Percentiles rank a stretch among this genome's conserved stretches.
Conservation (phyloP, 108 stramenopile species). For the Aurantiochytrium sp. region DNA sequence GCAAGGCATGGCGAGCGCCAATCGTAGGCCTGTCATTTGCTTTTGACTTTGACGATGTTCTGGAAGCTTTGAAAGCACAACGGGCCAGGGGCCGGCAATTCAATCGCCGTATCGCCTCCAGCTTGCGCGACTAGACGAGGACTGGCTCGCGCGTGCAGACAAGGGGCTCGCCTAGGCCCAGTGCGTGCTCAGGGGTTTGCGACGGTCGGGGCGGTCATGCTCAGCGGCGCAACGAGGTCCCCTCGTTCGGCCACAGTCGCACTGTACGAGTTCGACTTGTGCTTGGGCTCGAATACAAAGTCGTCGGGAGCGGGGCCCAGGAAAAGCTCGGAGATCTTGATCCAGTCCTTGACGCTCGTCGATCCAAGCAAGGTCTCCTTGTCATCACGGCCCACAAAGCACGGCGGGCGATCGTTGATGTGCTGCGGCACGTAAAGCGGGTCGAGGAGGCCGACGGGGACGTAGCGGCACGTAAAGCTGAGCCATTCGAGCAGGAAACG, state of each 20-base stretch:
- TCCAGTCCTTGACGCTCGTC: conserved; percentile 76
- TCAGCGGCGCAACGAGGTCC: background rate
- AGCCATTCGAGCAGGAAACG: conserved; percentile 96
- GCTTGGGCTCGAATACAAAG: conserved; percentile 87
- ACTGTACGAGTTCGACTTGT: conserved; percentile 73
- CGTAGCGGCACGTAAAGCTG: conserved; percentile 83
- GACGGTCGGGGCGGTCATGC: background rate
- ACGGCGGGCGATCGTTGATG: conserved; percentile 87
- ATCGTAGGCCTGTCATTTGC: too few relatives aligned
- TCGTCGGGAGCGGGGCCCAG: conserved; percentile 83
- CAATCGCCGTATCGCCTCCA: too few relatives aligned
- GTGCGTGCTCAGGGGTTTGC: too few relatives aligned
- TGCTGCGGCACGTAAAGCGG: conserved; percentile 67
- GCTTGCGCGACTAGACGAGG: too few relatives aligned
- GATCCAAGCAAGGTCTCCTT: conserved; percentile 71
- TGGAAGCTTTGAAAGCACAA: too few relatives aligned
- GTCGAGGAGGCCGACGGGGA: conserved; percentile 87
- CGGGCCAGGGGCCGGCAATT: too few relatives aligned
- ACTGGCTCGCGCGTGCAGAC: too few relatives aligned
- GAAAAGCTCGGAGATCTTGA: conserved; percentile 90
- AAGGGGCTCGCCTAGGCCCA: too few relatives aligned
- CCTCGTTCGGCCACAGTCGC: background rate
- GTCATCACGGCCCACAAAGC: conserved; percentile 68
- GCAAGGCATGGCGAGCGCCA: too few relatives aligned
- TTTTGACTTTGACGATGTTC: too few relatives aligned